Conservation (phyloP, 1,284 basidiomycete genomes). For the Peniophora sp. region DNA sequence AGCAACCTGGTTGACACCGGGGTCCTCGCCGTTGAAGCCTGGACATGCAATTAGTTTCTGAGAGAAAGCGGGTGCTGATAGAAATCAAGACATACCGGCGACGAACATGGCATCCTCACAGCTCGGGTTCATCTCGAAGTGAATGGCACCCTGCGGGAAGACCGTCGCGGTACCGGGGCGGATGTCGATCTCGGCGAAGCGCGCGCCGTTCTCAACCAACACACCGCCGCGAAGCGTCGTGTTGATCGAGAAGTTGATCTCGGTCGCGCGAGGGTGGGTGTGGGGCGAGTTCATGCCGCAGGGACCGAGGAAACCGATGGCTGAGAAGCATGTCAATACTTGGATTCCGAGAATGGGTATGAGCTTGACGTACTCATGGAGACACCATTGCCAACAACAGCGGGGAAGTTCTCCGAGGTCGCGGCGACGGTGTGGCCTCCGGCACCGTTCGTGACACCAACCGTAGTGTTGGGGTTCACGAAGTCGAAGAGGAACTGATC, state of each 20-base stretch:
- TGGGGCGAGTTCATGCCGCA: constrained; percentile 24
- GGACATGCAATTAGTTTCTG: too few relatives aligned
- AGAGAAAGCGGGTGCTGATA: too few relatives aligned
- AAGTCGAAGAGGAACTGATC: constrained; percentile 15
- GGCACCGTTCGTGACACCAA: constrained; percentile 8
- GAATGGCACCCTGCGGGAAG: constrained; percentile 27
- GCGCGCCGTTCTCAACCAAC: constrained; percentile 26
- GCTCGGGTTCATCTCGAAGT: constrained; percentile 26
- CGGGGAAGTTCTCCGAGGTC: constrained; percentile 11
- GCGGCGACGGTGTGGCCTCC: constrained; percentile 13
- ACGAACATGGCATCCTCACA: constrained; percentile 13
- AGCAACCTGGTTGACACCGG: not conserved
- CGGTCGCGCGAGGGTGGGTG: constrained; percentile 23
- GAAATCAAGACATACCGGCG: constrained; percentile 4
- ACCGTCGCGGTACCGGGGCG: constrained; percentile 23
- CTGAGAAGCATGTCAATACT: not conserved
- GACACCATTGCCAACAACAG: constrained; percentile 12
- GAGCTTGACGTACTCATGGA: constrained; percentile 10
- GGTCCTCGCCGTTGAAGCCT: constrained; percentile 1
- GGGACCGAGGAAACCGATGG: constrained; percentile 14
- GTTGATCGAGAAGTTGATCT: constrained; percentile 17
- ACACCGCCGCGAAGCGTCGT: constrained; percentile 23
- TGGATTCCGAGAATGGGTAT: not conserved
- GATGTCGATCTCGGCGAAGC: constrained; percentile 25
- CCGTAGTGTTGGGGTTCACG: constrained; percentile 3